Evolutionary conservation across 352 stramenopile species (phyloP), one percentile per base, ranked within the genome.

Genomic region (Phytophthora tubulina): DNA sequence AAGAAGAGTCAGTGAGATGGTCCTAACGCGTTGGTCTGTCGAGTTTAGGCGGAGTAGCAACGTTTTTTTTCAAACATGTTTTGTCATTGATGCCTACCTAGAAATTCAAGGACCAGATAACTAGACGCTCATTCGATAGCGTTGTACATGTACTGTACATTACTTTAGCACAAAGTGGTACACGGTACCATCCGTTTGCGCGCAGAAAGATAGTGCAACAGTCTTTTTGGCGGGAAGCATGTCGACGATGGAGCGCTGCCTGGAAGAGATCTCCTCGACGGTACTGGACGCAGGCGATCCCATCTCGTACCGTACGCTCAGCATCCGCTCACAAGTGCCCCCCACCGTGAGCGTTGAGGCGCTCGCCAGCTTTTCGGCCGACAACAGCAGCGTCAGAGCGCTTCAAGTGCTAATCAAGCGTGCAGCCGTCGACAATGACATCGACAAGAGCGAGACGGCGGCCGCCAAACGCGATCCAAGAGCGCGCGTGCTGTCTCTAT

Each of bases 291-390:
- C 70, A 8, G 70, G 76, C 48, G 72, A 88, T 54, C 73, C 79
- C 11, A 72, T 91, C 31, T 90, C 84, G 32, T 88, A 86, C 72
- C 86, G 86, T 30, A 78, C 74, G 15, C 79, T 93, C 0, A 56
- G 79, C 6, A 70, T 77, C 8, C 76, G 73, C 1, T 80, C 75
- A 9, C 78, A 79, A 27, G 70, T 75, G 17, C 61, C 51, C 27
- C 41, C 39, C 2, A 50, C 21, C 39, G 38, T 74, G 30, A 86
- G 81, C 58, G n/a, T 63, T 9, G 33, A 80, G 13, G 86, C 84
- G 10, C 57, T 93, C 33, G 50, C 68, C 9, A 69, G 67, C 42
- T 93, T 90, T 50, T 72, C 30, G 1, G 21, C 65, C 14, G 61
- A 79, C 44, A 73, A 71, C 36, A 65, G 44, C 17, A 75, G 55